Evolutionary conservation across 108 stramenopile genomes (phyloP), one percentile per base, ranked within the genome.

Genomic region (Nitzschia sp.): DNA sequence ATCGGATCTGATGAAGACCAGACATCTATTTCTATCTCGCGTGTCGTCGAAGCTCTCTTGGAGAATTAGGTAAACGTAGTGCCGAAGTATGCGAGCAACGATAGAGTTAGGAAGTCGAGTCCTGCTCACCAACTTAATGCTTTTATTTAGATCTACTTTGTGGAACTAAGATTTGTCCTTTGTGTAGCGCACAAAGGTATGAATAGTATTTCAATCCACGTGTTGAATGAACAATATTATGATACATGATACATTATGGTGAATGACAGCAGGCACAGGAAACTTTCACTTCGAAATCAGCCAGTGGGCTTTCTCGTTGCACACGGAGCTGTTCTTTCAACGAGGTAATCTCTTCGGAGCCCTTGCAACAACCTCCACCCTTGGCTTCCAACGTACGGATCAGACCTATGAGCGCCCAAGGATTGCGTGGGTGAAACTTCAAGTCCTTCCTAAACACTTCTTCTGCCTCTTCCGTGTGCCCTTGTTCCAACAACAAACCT

Each of bases 361-460:
- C 19, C 3, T 52, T 37, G 37, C 71, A 72, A 38, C 63, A 65
- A 22, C 55, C 53, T 29, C 55, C 55, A 26, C 21, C 51, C 41
- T 77, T 46, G 51, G 19, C 57, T 57, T 80, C 56, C 20, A 91
- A 65, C 52, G 82, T 85, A 11, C 55, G 54, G 64, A 88, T 88
- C 14, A 91, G 68, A n/a, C 90, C 93, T 41, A 82, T 72, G 48
- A 94, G 62, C 17, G 82, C 83, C 79, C 84, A 94, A 0, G 93
- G 93, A 70, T 94, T 94, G n/a, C 73, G 72, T 0, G 93, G 93
- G 72, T 94, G 93, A 52, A 76, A 78, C 44, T 83, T 73, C 50
- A 93, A 64, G 75, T 93, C 92, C 55, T 68, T 76, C 14, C 89
- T 72, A 53, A 90, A 93, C 2, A 93, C 86, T 25, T 69, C 62